phyloP scores from a whole-genome alignment of 257 asterid genomes.

The Ilex aquifolium region DNA sequence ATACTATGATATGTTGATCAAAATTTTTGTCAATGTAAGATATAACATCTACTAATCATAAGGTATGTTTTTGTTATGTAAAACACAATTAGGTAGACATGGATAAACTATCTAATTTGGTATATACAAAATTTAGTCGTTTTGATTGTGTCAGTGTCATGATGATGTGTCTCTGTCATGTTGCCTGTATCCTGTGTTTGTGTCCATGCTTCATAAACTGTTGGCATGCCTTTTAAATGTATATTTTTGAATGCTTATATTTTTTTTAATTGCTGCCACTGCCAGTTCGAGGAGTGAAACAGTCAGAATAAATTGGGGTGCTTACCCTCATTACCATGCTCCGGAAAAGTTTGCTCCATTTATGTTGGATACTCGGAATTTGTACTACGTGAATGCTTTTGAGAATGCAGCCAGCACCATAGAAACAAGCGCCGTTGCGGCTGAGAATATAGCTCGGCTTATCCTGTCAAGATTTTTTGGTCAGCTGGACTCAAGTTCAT shows the following conservation, averaged over 20 bases:
- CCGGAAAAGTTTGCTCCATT: constrained; percentile 82
- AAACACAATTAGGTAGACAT: no score
- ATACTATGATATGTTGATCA: no score
- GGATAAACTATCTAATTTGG: no score
- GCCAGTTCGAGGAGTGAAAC: constrained; percentile 74
- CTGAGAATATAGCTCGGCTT: constrained; percentile 88
- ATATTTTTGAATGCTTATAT: not conserved
- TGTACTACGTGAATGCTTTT: constrained; percentile 88
- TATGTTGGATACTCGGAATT: constrained; percentile 59
- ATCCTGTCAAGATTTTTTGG: constrained; percentile 62
- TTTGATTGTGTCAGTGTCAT: no score
- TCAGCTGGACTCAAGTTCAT: constrained; percentile 14
- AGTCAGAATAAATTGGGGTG: constrained; percentile 73
- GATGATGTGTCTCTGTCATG: no score
- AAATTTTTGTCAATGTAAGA: no score
- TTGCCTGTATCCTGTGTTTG: no score
- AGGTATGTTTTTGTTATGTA: no score
- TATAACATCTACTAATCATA: no score
- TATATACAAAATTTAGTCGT: no score
- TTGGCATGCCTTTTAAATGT: not conserved
- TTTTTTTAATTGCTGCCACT: constrained; percentile 6
- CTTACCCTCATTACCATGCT: constrained; percentile 86
- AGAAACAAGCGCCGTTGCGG: constrained; percentile 96
- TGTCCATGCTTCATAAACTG: not conserved
- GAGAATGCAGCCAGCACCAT: constrained; percentile 99